phyloP scores from a whole-genome alignment of 108 stramenopile species.

The Nannochloropsis gaditana region DNA sequence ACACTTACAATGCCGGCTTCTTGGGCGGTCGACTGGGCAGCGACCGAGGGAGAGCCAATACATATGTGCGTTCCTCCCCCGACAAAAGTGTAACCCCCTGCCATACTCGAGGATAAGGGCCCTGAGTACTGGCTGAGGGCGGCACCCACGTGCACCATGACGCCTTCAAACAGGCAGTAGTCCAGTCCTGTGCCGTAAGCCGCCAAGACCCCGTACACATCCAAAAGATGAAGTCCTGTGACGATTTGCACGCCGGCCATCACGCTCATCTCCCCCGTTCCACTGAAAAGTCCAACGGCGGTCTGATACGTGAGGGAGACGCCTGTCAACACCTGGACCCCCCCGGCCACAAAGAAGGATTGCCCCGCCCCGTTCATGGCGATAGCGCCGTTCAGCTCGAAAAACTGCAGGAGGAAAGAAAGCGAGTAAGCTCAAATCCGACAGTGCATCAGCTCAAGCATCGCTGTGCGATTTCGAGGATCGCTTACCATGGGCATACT shows the following conservation, averaged over 20 bases:
- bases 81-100: neutral
- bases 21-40: neutral
- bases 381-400: neutral
- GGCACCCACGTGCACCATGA: neutral
- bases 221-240: neutral
- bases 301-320: neutral
- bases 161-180: neutral
- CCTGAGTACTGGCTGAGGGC: neutral
- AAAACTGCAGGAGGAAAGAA: neutral
- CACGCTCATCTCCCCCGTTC: neutral
- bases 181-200: neutral
- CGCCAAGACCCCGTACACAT: neutral
- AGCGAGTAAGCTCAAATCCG: neutral
- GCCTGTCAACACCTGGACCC: slow-evolving; percentile 10
- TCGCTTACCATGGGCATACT: neutral
- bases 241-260: neutral
- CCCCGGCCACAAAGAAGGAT: neutral
- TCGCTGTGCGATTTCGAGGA: no score
- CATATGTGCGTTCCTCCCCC: neutral
- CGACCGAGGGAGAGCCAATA: neutral
- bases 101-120: neutral
- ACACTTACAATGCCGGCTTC: neutral
- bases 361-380: slow-evolving; percentile 4
- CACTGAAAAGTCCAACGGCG: neutral
- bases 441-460: no score